Percentiles rank a stretch among this genome's conserved stretches.
phyloP scores from a whole-genome alignment of 2,329 filamentous ascomycete genomes.

The Aureobasidium sp. region DNA sequence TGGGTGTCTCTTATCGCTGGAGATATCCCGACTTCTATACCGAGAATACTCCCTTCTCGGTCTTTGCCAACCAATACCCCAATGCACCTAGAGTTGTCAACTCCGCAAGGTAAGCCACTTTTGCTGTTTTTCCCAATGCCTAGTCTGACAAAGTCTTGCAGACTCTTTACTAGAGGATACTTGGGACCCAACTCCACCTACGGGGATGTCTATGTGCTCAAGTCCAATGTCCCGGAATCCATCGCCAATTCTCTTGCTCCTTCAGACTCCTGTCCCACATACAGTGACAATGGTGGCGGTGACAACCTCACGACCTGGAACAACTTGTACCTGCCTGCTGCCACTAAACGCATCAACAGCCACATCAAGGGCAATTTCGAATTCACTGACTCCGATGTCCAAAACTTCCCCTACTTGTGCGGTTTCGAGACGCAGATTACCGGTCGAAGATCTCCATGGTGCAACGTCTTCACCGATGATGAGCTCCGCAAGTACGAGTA shows the following conservation, averaged over 20 bases:
- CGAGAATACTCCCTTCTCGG: slow-evolving; percentile 43
- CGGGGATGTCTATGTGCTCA: slow-evolving; percentile 51
- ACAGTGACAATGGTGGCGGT: slow-evolving; percentile 46
- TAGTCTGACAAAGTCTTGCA: slow-evolving; percentile 11
- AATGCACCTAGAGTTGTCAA: slow-evolving; percentile 44
- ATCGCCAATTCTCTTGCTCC: slow-evolving; percentile 56
- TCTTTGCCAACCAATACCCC: slow-evolving; percentile 57
- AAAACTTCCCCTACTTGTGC: slow-evolving; percentile 56
- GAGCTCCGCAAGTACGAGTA: slow-evolving; percentile 58
- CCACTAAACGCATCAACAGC: slow-evolving; percentile 45
- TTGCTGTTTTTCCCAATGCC: neutral
- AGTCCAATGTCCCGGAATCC: slow-evolving; percentile 43
- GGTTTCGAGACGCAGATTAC: slow-evolving; percentile 61
- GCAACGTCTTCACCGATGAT: slow-evolving; percentile 48
- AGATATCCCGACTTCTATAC: slow-evolving; percentile 42
- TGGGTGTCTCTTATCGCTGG: slow-evolving; percentile 42
- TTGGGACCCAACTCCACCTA: slow-evolving; percentile 47
- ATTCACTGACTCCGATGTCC: slow-evolving; percentile 46
- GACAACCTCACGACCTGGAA: slow-evolving; percentile 41
- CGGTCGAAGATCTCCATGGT: slow-evolving; percentile 50
- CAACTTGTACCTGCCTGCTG: slow-evolving; percentile 43
- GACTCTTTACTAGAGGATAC: slow-evolving; percentile 53
- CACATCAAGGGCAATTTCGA: slow-evolving; percentile 40
- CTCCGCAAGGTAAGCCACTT: slow-evolving; percentile 35
- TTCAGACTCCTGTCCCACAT: slow-evolving; percentile 54